These are phyloP conservation scores for Ogataea ramenticola DNA, from an alignment of 805 yeast genomes.

Conservation along the genomic window DNA sequence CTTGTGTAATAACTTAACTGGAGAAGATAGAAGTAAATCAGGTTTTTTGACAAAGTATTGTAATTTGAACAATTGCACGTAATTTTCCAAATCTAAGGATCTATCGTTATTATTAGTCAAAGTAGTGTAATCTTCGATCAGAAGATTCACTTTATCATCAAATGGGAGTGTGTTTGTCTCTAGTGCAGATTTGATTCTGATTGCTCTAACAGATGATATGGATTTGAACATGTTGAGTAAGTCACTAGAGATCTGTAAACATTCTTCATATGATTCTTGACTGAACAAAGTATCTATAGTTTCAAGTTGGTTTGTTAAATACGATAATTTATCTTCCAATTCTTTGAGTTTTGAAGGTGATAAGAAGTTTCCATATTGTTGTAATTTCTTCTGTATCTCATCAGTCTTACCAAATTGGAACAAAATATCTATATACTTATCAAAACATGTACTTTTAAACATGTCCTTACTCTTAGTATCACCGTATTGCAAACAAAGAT, in stretches of 20 bases:
- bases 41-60: conserved; percentile 19
- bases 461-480: background rate
- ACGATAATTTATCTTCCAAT: conserved; percentile 3
- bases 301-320: conserved; percentile 1
- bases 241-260: conserved; percentile 26
- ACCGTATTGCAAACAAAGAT: conserved; percentile 37
- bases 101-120: conserved; percentile 15
- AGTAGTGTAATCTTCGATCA: conserved; percentile 17
- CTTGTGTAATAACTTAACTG: conserved; percentile 26
- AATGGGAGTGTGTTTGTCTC: conserved; percentile 9
- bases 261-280: conserved; percentile 15
- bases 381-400: conserved; percentile 18
- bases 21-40: conserved; percentile 4
- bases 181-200: conserved; percentile 22
- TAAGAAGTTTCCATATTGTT: conserved; percentile 8
- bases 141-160: conserved; percentile 11
- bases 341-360: background rate
- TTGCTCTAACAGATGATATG: conserved; percentile 29
- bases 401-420: conserved; percentile 46
- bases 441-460: conserved; percentile 39
- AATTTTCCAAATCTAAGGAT: conserved; percentile 15
- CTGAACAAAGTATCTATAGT: conserved; percentile 3
- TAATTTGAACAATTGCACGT: conserved; percentile 18
- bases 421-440: conserved; percentile 40
- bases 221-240: conserved; percentile 37